Evolutionary conservation across 1,284 basidiomycete genomes (phyloP), one percentile per base, ranked within the genome.

Genomic region (Microbotryomycetes sp.): DNA sequence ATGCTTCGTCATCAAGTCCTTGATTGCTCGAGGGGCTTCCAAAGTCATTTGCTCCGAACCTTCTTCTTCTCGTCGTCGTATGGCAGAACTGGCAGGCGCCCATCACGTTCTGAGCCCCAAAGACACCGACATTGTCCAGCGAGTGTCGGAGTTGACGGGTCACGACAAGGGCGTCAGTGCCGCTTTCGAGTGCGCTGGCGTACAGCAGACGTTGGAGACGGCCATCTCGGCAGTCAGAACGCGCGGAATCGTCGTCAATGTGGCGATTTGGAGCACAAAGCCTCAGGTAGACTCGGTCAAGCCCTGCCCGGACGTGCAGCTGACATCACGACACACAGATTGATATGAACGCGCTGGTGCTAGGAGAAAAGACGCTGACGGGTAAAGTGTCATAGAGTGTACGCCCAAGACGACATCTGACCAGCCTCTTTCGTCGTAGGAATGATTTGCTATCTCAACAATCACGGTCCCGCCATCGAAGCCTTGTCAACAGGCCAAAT

Each of bases 121-220:
- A 35, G 26, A 66, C 9, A 16, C 53, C 49, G 67, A 73, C 54
- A 62, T 74, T 21, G 65, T 71, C 7, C 56, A 60, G 0, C 66
- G 62, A 16, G 62, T 69, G 7, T 50, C 59, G 11, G 53, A 66
- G 41, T 66, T 70, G 15, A 76, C 75, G 3, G 51, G 65, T 18
- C 70, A 70, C 18, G 59, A 58, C 52, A 41, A 24, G 7, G 75
- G 75, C n/a, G 73, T 71, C 5, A 72, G 74, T 54, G 69, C 75
- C 46, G 72, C 73, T 2, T 75, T 74, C 59, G 76, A 77, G 57
- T 75, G 75, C 21, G 75, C 74, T 1, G 75, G 75, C 6, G 58
- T 68, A 3, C 72, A 75, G 54, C 59, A 57, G 4, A 70, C 70
- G 21, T 57, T 76, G 26, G 69, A 72, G 6, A 62, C 68, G 3